Conservation (phyloP, 805 yeast species). For the Myxozyma melibiosi region DNA sequence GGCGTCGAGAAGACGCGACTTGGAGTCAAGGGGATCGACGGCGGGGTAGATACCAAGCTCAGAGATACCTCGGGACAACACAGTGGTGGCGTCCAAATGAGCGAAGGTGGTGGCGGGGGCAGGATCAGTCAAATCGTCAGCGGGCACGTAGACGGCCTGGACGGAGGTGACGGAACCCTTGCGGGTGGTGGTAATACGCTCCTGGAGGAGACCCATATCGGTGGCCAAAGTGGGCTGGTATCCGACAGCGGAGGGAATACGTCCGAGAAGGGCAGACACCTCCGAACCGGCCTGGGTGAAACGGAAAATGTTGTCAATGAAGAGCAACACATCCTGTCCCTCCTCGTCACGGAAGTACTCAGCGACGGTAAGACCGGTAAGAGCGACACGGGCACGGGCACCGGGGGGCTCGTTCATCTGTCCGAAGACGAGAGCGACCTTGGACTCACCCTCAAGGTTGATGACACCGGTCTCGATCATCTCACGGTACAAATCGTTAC, state of each 20-base stretch:
- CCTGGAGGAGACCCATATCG: constrained; percentile 99
- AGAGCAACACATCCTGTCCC: constrained; percentile 99
- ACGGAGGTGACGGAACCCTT: constrained; percentile 99
- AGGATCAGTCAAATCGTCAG: constrained; percentile 99
- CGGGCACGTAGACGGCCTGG: constrained; percentile 99
- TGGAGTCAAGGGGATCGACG: constrained; percentile 99
- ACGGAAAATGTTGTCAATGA: constrained; percentile 99
- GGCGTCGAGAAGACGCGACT: constrained; percentile 96
- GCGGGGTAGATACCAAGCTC: constrained; percentile 99
- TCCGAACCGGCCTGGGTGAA: constrained; percentile 99
- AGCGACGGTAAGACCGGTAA: constrained; percentile 99
- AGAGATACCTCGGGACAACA: constrained; percentile 98
- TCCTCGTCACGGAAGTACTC: constrained; percentile 99
- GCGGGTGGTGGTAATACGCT: constrained; percentile 99
- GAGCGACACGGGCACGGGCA: constrained; percentile 99
- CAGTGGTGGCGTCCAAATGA: constrained; percentile 99
- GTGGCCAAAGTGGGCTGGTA: constrained; percentile 99
- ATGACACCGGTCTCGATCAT: constrained; percentile 99
- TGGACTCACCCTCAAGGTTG: constrained; percentile 98
- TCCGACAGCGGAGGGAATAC: constrained; percentile 99
- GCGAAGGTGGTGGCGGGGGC: constrained; percentile 99
- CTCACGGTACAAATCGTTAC: constrained; percentile 99
- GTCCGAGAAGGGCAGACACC: constrained; percentile 99
- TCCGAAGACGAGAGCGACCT: constrained; percentile 99
- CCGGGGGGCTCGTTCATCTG: constrained; percentile 99